These are phyloP conservation scores for Chaetomium cochliodes DNA, from an alignment of 495 filamentous ascomycete species.

Conservation along the genomic window DNA sequence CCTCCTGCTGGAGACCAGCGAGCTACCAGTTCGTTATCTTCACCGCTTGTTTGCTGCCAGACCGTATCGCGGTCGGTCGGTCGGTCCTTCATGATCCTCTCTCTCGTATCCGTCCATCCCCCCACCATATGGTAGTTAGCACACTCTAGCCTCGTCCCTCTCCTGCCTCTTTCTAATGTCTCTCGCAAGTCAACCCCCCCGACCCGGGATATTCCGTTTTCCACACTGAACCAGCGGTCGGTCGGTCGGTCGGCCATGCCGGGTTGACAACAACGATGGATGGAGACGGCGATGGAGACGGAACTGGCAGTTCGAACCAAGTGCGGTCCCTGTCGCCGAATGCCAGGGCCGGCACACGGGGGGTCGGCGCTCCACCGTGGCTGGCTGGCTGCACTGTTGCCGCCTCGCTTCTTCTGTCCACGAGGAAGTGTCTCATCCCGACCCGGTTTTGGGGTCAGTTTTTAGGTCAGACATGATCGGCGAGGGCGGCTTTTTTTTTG, in stretches of 20 bases:
- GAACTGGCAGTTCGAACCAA: background rate
- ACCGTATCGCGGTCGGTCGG: background rate
- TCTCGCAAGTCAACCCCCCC: too few relatives aligned
- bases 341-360: background rate
- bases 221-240: background rate
- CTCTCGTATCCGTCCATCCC: background rate
- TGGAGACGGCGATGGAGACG: background rate
- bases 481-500: background rate
- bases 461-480: background rate
- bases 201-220: background rate
- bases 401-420: background rate
- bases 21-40: background rate
- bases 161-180: background rate
- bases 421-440: conserved; percentile 5
- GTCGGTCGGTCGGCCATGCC: background rate
- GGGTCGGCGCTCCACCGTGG: background rate
- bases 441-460: conserved; percentile 1
- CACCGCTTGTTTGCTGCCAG: background rate
- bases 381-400: background rate
- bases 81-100: background rate
- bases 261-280: background rate
- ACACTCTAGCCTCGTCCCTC: background rate
- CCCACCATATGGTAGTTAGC: too few relatives aligned
- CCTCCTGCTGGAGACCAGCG: background rate
- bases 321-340: background rate